Conservation (phyloP, 345 rosid genomes). For the Erysimum cheiranthoides region DNA sequence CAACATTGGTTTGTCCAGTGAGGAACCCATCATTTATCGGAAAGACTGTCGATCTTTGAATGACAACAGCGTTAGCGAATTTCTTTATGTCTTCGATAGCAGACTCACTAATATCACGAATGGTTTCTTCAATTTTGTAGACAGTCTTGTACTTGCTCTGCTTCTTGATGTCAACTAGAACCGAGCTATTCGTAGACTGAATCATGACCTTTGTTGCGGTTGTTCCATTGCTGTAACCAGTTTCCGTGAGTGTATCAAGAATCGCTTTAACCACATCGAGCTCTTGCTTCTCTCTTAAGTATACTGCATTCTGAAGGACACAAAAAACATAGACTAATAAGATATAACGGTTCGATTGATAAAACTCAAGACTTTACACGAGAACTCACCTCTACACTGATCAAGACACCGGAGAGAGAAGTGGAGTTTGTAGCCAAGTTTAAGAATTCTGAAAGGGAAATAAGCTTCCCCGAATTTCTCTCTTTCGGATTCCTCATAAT, state of each 20-base stretch:
- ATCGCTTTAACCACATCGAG: conserved; percentile 58
- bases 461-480: conserved; percentile 54
- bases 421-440: conserved; percentile 56
- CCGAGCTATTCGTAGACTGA: conserved; percentile 74
- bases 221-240: conserved; percentile 58
- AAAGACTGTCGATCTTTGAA: conserved; percentile 64
- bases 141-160: conserved; percentile 56
- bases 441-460: conserved; percentile 64
- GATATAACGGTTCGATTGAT: no score
- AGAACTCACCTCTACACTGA: conserved; percentile 78
- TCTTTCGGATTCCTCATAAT: conserved; percentile 65
- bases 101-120: conserved; percentile 50
- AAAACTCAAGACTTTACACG: no score
- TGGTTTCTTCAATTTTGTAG: conserved; percentile 61
- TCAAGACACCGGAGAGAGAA: conserved; percentile 70
- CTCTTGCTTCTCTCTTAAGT: no score
- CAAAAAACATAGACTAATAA: no score
- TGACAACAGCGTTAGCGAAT: conserved; percentile 64
- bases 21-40: conserved; percentile 24
- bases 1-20: conserved; percentile 49
- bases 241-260: conserved; percentile 52
- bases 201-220: conserved; percentile 59
- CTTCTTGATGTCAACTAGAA: conserved; percentile 60
- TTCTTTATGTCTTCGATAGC: conserved; percentile 59
- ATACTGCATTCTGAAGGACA: no score